Percentiles rank a stretch among this genome's conserved stretches.
Conservation (phyloP, 2,329 filamentous ascomycete species). For the Hymenotorrendiella dingleyae region DNA sequence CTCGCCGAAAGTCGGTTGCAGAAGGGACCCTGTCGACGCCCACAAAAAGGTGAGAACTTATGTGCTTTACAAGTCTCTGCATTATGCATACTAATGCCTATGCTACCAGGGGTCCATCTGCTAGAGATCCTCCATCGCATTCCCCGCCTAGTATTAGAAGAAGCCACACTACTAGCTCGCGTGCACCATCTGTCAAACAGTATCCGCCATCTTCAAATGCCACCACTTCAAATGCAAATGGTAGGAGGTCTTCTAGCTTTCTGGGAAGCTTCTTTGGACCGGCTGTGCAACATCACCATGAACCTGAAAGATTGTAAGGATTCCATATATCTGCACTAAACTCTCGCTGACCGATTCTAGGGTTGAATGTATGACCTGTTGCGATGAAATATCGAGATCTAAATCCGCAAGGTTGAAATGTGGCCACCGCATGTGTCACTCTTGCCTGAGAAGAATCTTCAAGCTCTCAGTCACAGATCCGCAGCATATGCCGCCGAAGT, state of each 20-base stretch:
- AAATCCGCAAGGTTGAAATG: conserved; percentile 69
- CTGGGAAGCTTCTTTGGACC: conserved; percentile 21
- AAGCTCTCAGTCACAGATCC: conserved; percentile 70
- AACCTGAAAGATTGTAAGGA: conserved; percentile 27
- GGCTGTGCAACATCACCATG: conserved; percentile 12
- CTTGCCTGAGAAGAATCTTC: conserved; percentile 70
- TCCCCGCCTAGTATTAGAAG: conserved; percentile 16
- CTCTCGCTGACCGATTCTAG: conserved; percentile 36
- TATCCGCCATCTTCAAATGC: conserved; percentile 12
- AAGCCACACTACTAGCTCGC: conserved; percentile 22
- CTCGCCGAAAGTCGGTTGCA: conserved; percentile 17
- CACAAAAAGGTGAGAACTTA: conserved; percentile 20
- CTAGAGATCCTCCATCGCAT: conserved; percentile 12
- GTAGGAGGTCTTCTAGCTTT: conserved; percentile 18
- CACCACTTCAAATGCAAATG: conserved; percentile 13
- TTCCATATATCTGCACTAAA: not conserved
- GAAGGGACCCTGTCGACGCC: conserved; percentile 16
- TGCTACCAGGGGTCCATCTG: conserved; percentile 17
- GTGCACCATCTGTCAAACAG: conserved; percentile 13
- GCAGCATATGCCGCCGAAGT: conserved; percentile 77
- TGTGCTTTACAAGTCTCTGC: not conserved
- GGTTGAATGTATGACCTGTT: conserved; percentile 67
- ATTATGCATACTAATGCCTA: no score
- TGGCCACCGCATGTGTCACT: conserved; percentile 74
- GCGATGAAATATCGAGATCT: conserved; percentile 58